phyloP scores from a whole-genome alignment of 2,329 filamentous ascomycete species.

The Pleurostoma richardsiae region DNA sequence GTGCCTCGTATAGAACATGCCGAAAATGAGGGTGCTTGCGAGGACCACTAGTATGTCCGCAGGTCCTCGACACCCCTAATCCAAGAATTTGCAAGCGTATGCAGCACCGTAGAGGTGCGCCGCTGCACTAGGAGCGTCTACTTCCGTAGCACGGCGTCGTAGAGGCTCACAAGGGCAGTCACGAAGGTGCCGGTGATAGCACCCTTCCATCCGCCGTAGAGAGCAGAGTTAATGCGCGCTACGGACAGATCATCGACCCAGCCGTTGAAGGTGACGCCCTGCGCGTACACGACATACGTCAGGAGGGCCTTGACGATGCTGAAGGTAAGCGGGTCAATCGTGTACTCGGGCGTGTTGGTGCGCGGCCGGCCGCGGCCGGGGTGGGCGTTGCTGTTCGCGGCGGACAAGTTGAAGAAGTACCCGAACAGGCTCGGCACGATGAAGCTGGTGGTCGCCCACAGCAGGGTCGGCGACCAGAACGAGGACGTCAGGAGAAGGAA shows the following conservation, averaged over 20 bases:
- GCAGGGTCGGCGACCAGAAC: slow-evolving; percentile 79
- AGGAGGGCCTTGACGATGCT: slow-evolving; percentile 83
- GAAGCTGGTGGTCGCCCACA: slow-evolving; percentile 72
- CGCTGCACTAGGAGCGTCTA: slow-evolving; percentile 24
- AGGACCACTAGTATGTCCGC: too few species aligned
- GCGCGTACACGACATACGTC: slow-evolving; percentile 74
- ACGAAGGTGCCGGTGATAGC: slow-evolving; percentile 65
- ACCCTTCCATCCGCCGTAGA: slow-evolving; percentile 69
- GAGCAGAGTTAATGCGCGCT: slow-evolving; percentile 55
- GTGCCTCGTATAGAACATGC: too few species aligned
- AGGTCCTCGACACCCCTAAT: too few species aligned
- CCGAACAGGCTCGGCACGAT: slow-evolving; percentile 66
- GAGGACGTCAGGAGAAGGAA: slow-evolving; percentile 68
- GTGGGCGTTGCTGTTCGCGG: slow-evolving; percentile 32
- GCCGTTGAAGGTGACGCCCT: slow-evolving; percentile 58
- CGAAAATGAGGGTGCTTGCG: too few species aligned
- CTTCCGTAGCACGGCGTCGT: slow-evolving; percentile 72
- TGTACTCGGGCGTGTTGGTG: slow-evolving; percentile 42
- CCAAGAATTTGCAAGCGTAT: too few species aligned
- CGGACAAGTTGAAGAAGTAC: slow-evolving; percentile 87
- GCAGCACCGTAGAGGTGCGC: too few species aligned
- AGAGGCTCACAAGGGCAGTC: slow-evolving; percentile 64
- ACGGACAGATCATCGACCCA: slow-evolving; percentile 57
- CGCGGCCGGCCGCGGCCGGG: slow-evolving; percentile 33
- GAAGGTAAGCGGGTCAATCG: slow-evolving; percentile 82